Percentiles rank a stretch among this genome's conserved stretches.
Evolutionary conservation across 2,329 filamentous ascomycete genomes (phyloP).

Genomic region (Alternaria gansuensis): DNA sequence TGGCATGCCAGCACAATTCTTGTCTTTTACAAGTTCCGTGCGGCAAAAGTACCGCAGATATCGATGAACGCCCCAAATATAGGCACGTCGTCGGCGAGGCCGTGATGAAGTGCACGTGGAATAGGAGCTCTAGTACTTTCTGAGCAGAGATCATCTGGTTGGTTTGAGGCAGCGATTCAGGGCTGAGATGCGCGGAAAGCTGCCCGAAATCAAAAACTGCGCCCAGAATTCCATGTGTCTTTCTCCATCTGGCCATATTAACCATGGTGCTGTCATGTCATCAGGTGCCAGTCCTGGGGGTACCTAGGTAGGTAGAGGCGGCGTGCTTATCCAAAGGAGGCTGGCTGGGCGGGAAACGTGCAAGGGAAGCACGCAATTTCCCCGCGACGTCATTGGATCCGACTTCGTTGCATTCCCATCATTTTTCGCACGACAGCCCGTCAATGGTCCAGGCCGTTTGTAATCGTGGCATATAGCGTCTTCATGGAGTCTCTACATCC

Average conservation of each 20-base stretch:
- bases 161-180: not conserved
- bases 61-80: conserved; percentile 4
- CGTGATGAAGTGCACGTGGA: not conserved
- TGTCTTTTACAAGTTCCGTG: conserved; percentile 1
- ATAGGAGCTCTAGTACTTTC: not conserved
- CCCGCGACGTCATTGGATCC: conserved; percentile 38
- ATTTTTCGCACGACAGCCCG: conserved; percentile 17
- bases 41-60: conserved; percentile 6
- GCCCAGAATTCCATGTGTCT: not conserved
- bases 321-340: conserved; percentile 18
- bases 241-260: not conserved
- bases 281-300: not conserved
- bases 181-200: not conserved
- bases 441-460: conserved; percentile 21
- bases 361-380: conserved; percentile 39
- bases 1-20: conserved; percentile 7
- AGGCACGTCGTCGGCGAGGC: not conserved
- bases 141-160: not conserved
- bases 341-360: conserved; percentile 22
- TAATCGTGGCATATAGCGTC: conserved; percentile 29
- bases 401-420: conserved; percentile 19
- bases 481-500: conserved; percentile 23
- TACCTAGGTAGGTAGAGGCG: not conserved
- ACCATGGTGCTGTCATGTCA: not conserved
- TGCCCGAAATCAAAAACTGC: not conserved